Percentiles rank a stretch among this genome's conserved stretches.
phyloP scores from a whole-genome alignment of 176 grass and related monocot species.

The Zoysia japonica region DNA sequence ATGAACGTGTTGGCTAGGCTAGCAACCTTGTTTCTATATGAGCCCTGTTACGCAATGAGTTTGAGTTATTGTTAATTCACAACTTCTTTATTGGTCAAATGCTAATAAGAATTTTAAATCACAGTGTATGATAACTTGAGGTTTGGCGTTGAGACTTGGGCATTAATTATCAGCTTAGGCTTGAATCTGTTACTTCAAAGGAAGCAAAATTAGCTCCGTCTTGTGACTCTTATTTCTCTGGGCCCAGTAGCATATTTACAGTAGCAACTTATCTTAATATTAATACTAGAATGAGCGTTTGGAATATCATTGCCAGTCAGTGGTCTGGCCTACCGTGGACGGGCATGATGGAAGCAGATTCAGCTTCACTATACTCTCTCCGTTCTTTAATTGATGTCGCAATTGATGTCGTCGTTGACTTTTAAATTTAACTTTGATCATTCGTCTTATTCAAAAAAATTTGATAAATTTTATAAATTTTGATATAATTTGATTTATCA shows the following conservation, averaged over 20 bases:
- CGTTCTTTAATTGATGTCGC: too few species aligned
- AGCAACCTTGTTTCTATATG: not conserved
- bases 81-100: not conserved
- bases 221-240: not conserved
- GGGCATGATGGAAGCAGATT: too few species aligned
- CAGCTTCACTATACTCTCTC: too few species aligned
- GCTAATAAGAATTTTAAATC: not conserved
- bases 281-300: too few species aligned
- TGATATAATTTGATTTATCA: too few species aligned
- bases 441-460: too few species aligned
- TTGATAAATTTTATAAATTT: too few species aligned
- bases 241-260: not conserved
- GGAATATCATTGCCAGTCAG: too few species aligned
- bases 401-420: too few species aligned
- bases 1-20: not conserved
- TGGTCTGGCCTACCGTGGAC: too few species aligned
- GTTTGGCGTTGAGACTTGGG: not conserved
- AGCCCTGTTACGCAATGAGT: not conserved
- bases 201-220: not conserved
- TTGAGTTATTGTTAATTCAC: not conserved
- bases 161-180: not conserved
- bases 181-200: not conserved
- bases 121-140: not conserved
- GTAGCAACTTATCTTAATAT: too few species aligned
- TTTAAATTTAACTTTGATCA: too few species aligned